Evolutionary conservation across 192 early-diverging fungal species (phyloP).

Genomic region (Backusella australiensis): DNA sequence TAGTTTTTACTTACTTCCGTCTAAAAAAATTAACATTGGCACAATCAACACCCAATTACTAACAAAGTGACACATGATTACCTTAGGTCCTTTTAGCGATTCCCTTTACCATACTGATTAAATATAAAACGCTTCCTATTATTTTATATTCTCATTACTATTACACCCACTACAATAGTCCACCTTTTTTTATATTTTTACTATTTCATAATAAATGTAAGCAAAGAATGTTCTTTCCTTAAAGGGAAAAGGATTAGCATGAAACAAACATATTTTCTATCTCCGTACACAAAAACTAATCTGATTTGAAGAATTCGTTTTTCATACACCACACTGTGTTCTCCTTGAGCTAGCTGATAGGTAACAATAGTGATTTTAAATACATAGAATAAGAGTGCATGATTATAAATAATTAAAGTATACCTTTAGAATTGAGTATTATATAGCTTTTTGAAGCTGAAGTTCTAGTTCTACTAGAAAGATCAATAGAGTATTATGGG

Average conservation of each 20-base stretch:
- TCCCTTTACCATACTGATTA: too few species aligned
- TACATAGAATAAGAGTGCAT: background rate
- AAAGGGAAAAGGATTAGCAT: background rate
- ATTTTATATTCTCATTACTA: too few species aligned
- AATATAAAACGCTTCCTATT: too few species aligned
- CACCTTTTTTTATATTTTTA: too few species aligned
- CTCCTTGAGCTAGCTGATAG: background rate
- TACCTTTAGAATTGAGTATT: background rate
- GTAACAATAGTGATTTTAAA: background rate
- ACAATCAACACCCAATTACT: too few species aligned
- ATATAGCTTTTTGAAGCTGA: background rate
- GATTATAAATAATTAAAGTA: background rate
- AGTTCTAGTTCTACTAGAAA: background rate
- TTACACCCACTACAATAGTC: too few species aligned
- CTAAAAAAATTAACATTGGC: too few species aligned
- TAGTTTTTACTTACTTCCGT: background rate
- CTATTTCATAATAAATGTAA: too few species aligned
- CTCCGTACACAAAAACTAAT: background rate
- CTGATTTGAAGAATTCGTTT: background rate
- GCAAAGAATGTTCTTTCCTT: background rate
- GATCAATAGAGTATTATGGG: too few species aligned
- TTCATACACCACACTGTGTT: background rate
- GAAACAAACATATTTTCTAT: background rate
- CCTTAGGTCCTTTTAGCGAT: too few species aligned
- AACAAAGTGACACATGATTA: too few species aligned